Base-by-base conservation (phyloP, 2,329 filamentous ascomycete genomes). In the Cyclaneusma minus region DNA sequence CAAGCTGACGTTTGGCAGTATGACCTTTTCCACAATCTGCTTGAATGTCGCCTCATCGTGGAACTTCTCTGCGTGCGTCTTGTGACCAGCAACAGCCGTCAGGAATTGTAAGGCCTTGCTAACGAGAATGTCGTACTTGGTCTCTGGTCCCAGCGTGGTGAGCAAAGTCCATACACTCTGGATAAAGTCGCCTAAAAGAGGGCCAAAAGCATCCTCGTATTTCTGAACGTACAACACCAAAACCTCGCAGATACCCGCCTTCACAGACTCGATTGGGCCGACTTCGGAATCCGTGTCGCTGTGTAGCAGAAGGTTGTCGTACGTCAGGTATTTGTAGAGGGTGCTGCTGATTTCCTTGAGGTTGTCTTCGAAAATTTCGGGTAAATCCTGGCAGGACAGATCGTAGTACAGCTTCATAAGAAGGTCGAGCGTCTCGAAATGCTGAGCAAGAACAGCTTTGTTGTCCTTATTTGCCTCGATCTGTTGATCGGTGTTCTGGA, bases 21-120 rank as follows among this genome's bases (percentile, higher is more conserved):
- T 81, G 31, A 95, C 89, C 55, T 93, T 93, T 50, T 95, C 84
- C 7, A 94, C 81, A 28, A 98, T 81, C 48, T 93, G 79, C 11
- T 73, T 72, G 18, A 95, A 58, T 3, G 82, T 76, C 4, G 67
- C 64, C 43, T 84, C 69, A 39, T 77, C 75, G 53, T 91, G 85
- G 67, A 98, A 98, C 33, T 76, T 72, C 34, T 70, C 62, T 2
- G 85, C 81, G 48, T 95, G 85, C 30, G 76, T 66, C 6, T 68
- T 61, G 28, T 79, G 80, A 25, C 75, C 71, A 8, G 83, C 81
- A 16, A 95, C 78, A 6, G 85, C 82, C 1, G 85, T 95, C 48
- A 98, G 56, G 52, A 98, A 98, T 43, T 93, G 83, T 35, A 98
- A 58, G 1, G 87, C 87, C 51, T 83, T 85, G 67, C 87, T 94